Evolutionary conservation across 768 basidiomycete species (phyloP).

Genomic region (Lactifluus rugatus): DNA sequence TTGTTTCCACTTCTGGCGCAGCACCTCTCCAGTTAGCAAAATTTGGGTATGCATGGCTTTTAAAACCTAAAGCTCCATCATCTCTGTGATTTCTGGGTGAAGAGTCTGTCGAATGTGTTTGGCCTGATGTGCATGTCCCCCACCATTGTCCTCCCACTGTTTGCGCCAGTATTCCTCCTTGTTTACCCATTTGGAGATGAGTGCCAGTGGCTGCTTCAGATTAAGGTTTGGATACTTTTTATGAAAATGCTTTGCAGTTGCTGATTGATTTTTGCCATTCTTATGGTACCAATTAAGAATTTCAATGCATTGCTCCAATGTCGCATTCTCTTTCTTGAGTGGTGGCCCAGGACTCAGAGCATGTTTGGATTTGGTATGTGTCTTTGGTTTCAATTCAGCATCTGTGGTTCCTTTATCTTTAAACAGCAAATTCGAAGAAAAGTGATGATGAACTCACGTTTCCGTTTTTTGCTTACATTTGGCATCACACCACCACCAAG

Average conservation of each 20-base stretch:
- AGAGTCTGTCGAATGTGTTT: not conserved
- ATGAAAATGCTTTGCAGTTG: not conserved
- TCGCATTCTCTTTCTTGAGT: not conserved
- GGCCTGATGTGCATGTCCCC: not conserved
- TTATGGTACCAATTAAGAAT: not conserved
- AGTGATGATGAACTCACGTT: not conserved
- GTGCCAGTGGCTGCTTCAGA: not conserved
- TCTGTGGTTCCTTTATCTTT: not conserved
- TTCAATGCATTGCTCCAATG: not conserved
- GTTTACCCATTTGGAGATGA: not conserved
- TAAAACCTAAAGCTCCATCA: not conserved
- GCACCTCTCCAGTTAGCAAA: not conserved
- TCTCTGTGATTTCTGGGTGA: not conserved
- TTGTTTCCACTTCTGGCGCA: not conserved
- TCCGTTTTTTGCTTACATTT: not conserved
- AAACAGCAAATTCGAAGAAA: not conserved
- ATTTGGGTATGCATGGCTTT: not conserved
- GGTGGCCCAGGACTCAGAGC: too few relatives aligned
- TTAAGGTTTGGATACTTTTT: not conserved
- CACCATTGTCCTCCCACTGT: not conserved
- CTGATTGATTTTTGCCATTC: not conserved
- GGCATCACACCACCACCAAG: not conserved
- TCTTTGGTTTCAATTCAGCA: not conserved
- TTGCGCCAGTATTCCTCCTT: not conserved
- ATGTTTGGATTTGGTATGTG: not conserved